Percentiles rank a stretch among this genome's conserved stretches.
These are phyloP conservation scores for Mycosarcoma maydis DNA, from an alignment of 1,284 basidiomycete genomes.

Conservation along the genomic window DNA sequence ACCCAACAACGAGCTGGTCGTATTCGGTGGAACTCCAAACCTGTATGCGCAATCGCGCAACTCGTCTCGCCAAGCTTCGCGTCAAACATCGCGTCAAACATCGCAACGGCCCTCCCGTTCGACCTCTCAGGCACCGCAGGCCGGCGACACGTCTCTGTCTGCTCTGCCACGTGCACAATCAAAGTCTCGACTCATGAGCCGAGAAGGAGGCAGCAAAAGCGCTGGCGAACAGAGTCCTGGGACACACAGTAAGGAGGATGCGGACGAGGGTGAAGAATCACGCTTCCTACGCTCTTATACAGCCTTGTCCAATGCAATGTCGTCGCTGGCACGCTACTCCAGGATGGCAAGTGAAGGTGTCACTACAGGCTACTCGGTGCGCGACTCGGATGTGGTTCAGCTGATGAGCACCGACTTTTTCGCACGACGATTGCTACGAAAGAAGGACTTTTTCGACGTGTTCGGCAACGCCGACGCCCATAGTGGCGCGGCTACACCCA, in stretches of 20 bases:
- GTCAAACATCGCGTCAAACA: slow-evolving; percentile 14
- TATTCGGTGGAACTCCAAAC: slow-evolving; percentile 35
- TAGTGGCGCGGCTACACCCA: slow-evolving; percentile 12
- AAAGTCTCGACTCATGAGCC: slow-evolving; percentile 3
- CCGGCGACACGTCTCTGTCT: slow-evolving; percentile 9
- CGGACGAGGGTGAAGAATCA: slow-evolving; percentile 26
- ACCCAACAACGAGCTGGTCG: slow-evolving; percentile 43
- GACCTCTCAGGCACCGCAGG: slow-evolving; percentile 15
- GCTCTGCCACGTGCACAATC: slow-evolving; percentile 17
- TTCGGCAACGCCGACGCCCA: slow-evolving; percentile 14
- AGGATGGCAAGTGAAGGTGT: slow-evolving; percentile 29
- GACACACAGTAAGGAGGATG: slow-evolving; percentile 1
- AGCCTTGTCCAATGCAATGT: slow-evolving; percentile 52
- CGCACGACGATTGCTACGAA: slow-evolving; percentile 30
- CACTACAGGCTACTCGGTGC: slow-evolving; percentile 36
- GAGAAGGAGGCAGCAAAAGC: slow-evolving; percentile 2
- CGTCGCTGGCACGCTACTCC: slow-evolving; percentile 43
- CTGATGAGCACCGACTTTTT: slow-evolving; percentile 57
- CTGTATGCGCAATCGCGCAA: slow-evolving; percentile 23
- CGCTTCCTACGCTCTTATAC: slow-evolving; percentile 57
- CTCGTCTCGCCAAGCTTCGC: slow-evolving; percentile 23
- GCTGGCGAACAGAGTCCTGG: not conserved
- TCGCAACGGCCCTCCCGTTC: slow-evolving; percentile 16
- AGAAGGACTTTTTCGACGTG: slow-evolving; percentile 43
- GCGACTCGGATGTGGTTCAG: slow-evolving; percentile 58